These are phyloP conservation scores for Oryza brachyantha DNA, from an alignment of 176 grass and related monocot genomes.

Conservation along the genomic window DNA sequence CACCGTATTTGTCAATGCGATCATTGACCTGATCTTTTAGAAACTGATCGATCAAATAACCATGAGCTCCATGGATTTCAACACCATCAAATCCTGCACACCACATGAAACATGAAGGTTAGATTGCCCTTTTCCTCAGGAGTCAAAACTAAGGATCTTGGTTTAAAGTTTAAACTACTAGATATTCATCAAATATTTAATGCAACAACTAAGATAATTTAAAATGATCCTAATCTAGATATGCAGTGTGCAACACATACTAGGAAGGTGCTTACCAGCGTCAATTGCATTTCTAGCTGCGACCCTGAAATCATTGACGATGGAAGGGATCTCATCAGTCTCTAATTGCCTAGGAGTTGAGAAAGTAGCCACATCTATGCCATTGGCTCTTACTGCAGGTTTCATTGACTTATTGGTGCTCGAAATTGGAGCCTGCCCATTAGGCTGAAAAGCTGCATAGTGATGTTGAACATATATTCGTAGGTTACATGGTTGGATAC, in stretches of 20 bases:
- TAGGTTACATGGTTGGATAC: not conserved
- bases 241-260: not conserved
- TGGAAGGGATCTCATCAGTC: conserved; percentile 44
- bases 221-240: not conserved
- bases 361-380: conserved; percentile 25
- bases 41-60: conserved; percentile 85
- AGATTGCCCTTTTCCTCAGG: not conserved
- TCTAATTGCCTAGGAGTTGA: conserved; percentile 47
- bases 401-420: conserved; percentile 47
- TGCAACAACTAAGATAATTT: not conserved
- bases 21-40: conserved; percentile 74
- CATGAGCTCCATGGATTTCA: conserved; percentile 80
- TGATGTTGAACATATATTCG: not conserved
- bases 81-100: conserved; percentile 81
- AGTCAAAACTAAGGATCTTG: not conserved
- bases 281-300: conserved; percentile 71
- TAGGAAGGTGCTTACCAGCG: conserved; percentile 37
- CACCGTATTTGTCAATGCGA: conserved; percentile 62
- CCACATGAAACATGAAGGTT: not conserved
- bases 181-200: not conserved
- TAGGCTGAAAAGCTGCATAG: conserved; percentile 52
- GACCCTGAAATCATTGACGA: conserved; percentile 55
- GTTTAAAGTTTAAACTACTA: conserved; percentile 11
- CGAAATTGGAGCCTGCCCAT: conserved; percentile 61
- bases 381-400: conserved; percentile 37